These are phyloP conservation scores for Amylocystis lapponica DNA, from an alignment of 768 basidiomycete species.

Conservation along the genomic window DNA sequence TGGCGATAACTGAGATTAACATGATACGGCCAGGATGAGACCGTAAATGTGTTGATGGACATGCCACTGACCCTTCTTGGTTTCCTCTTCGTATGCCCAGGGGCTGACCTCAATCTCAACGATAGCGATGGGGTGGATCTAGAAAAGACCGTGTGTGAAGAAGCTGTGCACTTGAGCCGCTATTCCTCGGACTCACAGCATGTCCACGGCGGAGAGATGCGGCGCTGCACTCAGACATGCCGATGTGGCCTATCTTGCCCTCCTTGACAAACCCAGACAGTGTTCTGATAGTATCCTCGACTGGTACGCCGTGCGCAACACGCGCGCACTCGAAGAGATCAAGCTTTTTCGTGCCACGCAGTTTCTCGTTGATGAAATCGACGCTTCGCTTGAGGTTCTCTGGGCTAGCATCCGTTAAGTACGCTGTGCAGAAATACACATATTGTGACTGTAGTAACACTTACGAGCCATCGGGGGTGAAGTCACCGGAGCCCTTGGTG, in stretches of 20 bases:
- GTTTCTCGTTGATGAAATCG: conserved; percentile 33
- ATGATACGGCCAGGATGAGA: background rate
- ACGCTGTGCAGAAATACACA: background rate
- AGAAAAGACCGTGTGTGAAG: background rate
- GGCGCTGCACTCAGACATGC: conserved; percentile 48
- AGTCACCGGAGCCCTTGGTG: background rate
- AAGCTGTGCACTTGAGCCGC: background rate
- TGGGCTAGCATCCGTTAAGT: conserved; percentile 7
- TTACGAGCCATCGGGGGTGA: background rate
- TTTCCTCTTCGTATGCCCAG: conserved; percentile 50
- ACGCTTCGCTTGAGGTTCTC: conserved; percentile 45
- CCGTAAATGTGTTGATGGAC: background rate
- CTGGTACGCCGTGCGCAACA: conserved; percentile 29
- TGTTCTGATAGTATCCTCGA: conserved; percentile 37
- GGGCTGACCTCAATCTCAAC: conserved; percentile 67
- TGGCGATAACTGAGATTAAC: conserved; percentile 37
- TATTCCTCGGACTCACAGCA: conserved; percentile 25
- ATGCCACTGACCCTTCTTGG: conserved; percentile 32
- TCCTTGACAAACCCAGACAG: conserved; percentile 46
- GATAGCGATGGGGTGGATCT: conserved; percentile 51
- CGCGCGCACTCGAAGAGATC: conserved; percentile 57
- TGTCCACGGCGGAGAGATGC: conserved; percentile 38
- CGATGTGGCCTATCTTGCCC: conserved; percentile 55
- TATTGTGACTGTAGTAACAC: background rate
- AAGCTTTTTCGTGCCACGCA: conserved; percentile 49